These are phyloP conservation scores for Suhomyces panamericanus DNA, from an alignment of 1,139 yeast species.

Conservation along the genomic window DNA sequence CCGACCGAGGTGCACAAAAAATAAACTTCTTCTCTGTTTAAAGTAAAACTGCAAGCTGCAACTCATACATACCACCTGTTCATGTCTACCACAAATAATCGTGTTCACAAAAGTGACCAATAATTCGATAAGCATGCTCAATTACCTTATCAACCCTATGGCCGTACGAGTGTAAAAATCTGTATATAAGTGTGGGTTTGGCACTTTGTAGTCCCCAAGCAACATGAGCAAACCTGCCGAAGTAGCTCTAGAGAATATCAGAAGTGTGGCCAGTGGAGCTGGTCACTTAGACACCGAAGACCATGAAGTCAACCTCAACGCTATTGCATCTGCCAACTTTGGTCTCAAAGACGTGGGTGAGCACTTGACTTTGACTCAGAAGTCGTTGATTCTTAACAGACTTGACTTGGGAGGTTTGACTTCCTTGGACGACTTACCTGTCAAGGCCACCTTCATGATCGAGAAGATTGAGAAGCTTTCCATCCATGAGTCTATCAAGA, in stretches of 20 bases:
- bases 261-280: conserved; percentile 8
- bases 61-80: not conserved
- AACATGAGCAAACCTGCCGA: not conserved
- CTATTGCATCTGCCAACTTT: conserved; percentile 23
- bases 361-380: conserved; percentile 26
- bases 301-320: conserved; percentile 12
- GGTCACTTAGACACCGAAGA: conserved; percentile 10
- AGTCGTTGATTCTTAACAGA: conserved; percentile 23
- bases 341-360: conserved; percentile 27
- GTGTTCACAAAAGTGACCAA: not conserved
- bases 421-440: conserved; percentile 29
- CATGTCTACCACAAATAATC: not conserved
- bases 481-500: conserved; percentile 24
- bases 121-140: not conserved
- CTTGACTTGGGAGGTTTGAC: conserved; percentile 27
- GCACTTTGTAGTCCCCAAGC: not conserved
- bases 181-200: not conserved
- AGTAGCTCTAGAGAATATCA: conserved; percentile 5
- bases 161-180: too few species aligned
- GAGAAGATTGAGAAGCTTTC: conserved; percentile 29
- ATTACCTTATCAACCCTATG: not conserved
- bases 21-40: not conserved
- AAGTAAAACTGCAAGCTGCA: not conserved
- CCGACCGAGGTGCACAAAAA: not conserved
- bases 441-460: conserved; percentile 29